A percentile compares a stretch with the other conserved stretches of the same genome.
Evolutionary conservation across 108 stramenopile species (phyloP).

Genomic region (Nitzschia putrida): DNA sequence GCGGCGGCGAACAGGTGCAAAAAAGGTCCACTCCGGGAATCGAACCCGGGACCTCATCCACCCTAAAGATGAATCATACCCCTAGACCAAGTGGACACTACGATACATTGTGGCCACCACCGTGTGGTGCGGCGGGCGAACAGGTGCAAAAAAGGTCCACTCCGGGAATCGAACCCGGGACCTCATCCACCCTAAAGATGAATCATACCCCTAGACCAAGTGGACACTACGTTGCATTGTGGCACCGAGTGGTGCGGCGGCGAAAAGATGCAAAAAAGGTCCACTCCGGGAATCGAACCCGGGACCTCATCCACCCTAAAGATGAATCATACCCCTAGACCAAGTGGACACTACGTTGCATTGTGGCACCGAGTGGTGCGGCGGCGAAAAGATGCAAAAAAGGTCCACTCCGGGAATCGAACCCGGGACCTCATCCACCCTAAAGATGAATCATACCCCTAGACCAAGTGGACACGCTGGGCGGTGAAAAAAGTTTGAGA

Average conservation of each 20-base stretch:
- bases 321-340: conserved; percentile 82
- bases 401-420: conserved; percentile 85
- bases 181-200: conserved; percentile 84
- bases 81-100: conserved; percentile 60
- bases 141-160: no score
- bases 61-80: conserved; percentile 79
- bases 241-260: no score
- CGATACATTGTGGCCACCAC: no score
- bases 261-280: conserved; percentile 46
- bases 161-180: conserved; percentile 91
- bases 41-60: conserved; percentile 89
- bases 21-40: conserved; percentile 78
- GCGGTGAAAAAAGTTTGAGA: not conserved
- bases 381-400: no score
- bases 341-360: conserved; percentile 47
- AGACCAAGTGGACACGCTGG: conserved; percentile 52
- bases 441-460: conserved; percentile 80
- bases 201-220: conserved; percentile 82
- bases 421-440: conserved; percentile 90
- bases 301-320: conserved; percentile 88
- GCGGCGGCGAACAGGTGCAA: not conserved
- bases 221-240: no score
- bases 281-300: conserved; percentile 88
- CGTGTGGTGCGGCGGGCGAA: no score
- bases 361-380: no score